Base-by-base conservation (phyloP, 345 rosid genomes). In the Sapria himalayana region DNA sequence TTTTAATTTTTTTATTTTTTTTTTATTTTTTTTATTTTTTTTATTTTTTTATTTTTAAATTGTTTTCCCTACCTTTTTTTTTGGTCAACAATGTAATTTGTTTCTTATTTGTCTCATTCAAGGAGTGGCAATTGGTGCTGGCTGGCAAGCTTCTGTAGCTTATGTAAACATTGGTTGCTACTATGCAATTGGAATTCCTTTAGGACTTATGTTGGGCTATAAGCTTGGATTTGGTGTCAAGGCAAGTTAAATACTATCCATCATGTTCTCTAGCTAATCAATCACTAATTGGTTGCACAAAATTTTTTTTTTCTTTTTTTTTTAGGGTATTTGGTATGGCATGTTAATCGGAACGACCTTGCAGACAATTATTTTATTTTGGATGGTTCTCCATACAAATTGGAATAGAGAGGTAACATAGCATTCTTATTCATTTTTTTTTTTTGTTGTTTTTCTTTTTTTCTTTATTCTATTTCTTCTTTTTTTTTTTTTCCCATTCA, bases 41-140 rank as follows among this genome's bases (percentile, higher is more conserved):
- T n/a, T n/a, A n/a, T n/a, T n/a, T n/a, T n/a, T n/a, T n/a, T n/a
- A n/a, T n/a, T n/a, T n/a, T n/a, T n/a, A n/a, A n/a, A n/a, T n/a
- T n/a, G n/a, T n/a, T n/a, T n/a, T n/a, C n/a, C n/a, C n/a, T n/a
- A n/a, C n/a, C n/a, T n/a, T n/a, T n/a, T n/a, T n/a, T n/a, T n/a
- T n/a, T n/a, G n/a, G n/a, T n/a, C n/a, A n/a, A n/a, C n/a, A n/a
- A n/a, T n/a, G n/a, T n/a, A n/a, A n/a, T n/a, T n/a, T n/a, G n/a
- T n/a, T n/a, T n/a, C n/a, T n/a, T n/a, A n/a, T n/a, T n/a, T n/a
- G n/a, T n/a, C n/a, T n/a, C n/a, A n/a, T n/a, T n/a, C n/a, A n/a
- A 75, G 81, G 77, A 12, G 74, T 70, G 45, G 81, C 81, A 0
- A 20, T 73, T 49, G 81, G 85, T 19, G 76, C 77, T 4, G 81